Percentiles rank a stretch among this genome's conserved stretches.
These are phyloP conservation scores for Trypanosoma platydactyli DNA, from an alignment of 208 protist species.

Conservation along the genomic window DNA sequence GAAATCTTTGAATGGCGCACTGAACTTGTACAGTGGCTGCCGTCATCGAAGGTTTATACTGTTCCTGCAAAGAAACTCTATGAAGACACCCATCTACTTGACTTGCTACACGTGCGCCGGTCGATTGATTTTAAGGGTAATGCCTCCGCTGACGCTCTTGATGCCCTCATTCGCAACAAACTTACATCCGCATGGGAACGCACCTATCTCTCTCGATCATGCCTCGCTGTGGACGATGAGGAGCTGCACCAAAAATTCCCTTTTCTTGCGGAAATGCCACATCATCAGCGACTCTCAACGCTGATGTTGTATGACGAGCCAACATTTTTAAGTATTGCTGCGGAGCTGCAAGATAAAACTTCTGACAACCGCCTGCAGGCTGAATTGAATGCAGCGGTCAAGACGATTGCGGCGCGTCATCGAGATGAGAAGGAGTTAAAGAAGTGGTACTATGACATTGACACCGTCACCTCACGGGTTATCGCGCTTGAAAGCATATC, in stretches of 20 bases:
- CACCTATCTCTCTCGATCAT: conserved; percentile 32
- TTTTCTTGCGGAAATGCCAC: conserved; percentile 35
- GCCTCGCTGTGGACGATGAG: conserved; percentile 47
- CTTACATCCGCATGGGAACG: conserved; percentile 53
- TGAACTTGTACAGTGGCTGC: conserved; percentile 31
- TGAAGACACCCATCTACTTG: conserved; percentile 28
- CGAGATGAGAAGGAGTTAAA: conserved; percentile 37
- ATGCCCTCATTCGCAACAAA: conserved; percentile 28
- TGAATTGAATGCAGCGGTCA: conserved; percentile 32
- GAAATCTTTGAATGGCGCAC: conserved; percentile 45
- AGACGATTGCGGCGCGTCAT: conserved; percentile 31
- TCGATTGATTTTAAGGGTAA: not conserved
- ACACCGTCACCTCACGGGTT: conserved; percentile 23
- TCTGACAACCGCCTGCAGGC: conserved; percentile 18
- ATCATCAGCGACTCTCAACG: conserved; percentile 41
- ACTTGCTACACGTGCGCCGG: conserved; percentile 21
- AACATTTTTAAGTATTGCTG: conserved; percentile 39
- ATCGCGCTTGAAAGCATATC: conserved; percentile 34
- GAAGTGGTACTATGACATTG: conserved; percentile 40
- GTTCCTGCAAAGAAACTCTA: conserved; percentile 27
- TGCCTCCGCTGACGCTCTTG: conserved; percentile 10
- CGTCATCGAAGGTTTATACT: conserved; percentile 28
- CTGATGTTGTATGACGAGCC: conserved; percentile 52
- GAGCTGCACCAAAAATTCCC: conserved; percentile 49
- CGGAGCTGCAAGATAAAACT: not conserved